Percentiles rank a stretch among this genome's conserved stretches.
Conservation (phyloP, 345 rosid genomes). For the Streptanthus diversifolius region DNA sequence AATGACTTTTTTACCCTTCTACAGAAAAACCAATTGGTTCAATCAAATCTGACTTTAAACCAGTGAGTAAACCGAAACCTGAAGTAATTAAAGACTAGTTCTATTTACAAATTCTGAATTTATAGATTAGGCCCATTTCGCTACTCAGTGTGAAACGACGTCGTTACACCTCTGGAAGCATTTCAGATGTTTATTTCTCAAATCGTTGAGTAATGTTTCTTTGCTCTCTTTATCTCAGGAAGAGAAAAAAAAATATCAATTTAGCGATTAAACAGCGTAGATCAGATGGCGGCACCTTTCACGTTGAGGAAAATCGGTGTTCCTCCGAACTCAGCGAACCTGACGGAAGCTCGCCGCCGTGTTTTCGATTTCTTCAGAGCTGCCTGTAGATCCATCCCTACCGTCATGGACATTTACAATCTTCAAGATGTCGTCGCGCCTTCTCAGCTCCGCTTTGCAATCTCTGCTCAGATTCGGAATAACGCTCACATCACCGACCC, state of each 20-base stretch:
- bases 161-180: background rate
- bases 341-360: constrained; percentile 74
- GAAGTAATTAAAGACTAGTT: background rate
- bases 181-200: constrained; percentile 8
- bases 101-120: background rate
- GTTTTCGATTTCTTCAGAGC: constrained; percentile 78
- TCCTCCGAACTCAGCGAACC: constrained; percentile 72
- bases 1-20: constrained; percentile 4
- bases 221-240: background rate
- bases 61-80: constrained; percentile 4
- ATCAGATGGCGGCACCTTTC: constrained; percentile 50
- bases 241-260: background rate
- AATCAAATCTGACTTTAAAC: background rate
- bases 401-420: constrained; percentile 81
- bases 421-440: constrained; percentile 71
- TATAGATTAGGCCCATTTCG: constrained; percentile 2
- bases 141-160: background rate
- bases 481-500: constrained; percentile 70
- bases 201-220: constrained; percentile 4
- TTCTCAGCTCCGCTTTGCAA: constrained; percentile 77
- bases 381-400: constrained; percentile 79
- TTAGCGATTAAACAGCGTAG: background rate
- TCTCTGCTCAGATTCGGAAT: constrained; percentile 85
- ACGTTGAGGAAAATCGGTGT: constrained; percentile 66
- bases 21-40: background rate